A percentile compares a stretch with the other conserved stretches of the same genome.
These are phyloP conservation scores for Oryza officinalis DNA, from an alignment of 176 grass and related monocot genomes.

Conservation along the genomic window DNA sequence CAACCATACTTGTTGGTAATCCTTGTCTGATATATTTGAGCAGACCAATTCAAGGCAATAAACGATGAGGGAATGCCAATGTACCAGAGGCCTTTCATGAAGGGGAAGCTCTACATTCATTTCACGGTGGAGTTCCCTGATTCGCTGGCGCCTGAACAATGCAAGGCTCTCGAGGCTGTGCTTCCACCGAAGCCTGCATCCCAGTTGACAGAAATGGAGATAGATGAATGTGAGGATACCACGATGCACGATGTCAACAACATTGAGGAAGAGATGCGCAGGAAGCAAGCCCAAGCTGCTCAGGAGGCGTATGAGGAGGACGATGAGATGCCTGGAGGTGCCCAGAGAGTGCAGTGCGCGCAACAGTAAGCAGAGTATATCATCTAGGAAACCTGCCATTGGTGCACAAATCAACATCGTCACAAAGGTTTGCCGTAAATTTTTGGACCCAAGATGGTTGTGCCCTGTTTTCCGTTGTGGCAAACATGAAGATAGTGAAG, in stretches of 20 bases:
- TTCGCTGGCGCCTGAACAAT: slow-evolving; percentile 61
- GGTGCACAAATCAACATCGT: slow-evolving; percentile 4
- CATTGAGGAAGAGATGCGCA: slow-evolving; percentile 94
- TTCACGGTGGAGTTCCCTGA: slow-evolving; percentile 88
- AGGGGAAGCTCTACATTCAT: slow-evolving; percentile 96
- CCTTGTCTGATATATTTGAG: slow-evolving; percentile 9
- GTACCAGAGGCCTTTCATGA: slow-evolving; percentile 93
- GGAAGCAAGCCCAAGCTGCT: slow-evolving; percentile 66
- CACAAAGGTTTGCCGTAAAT: neutral
- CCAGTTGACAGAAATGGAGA: slow-evolving; percentile 84
- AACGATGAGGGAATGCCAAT: slow-evolving; percentile 95
- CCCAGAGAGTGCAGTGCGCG: slow-evolving; percentile 86
- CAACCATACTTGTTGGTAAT: slow-evolving; percentile 2
- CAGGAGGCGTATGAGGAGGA: slow-evolving; percentile 92
- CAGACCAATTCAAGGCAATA: slow-evolving; percentile 96
- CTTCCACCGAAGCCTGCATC: slow-evolving; percentile 63
- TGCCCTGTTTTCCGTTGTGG: slow-evolving; percentile 37
- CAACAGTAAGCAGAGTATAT: slow-evolving; percentile 58
- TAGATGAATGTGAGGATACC: slow-evolving; percentile 93
- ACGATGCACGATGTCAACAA: slow-evolving; percentile 88
- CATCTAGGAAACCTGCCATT: slow-evolving; percentile 1
- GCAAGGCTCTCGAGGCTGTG: slow-evolving; percentile 75
- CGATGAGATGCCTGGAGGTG: slow-evolving; percentile 69
- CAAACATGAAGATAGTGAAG: slow-evolving; percentile 10
- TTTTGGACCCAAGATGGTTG: slow-evolving; percentile 26